Base-by-base conservation (phyloP, 1,139 yeast species). In the Protomyces arabidopsidicola region DNA sequence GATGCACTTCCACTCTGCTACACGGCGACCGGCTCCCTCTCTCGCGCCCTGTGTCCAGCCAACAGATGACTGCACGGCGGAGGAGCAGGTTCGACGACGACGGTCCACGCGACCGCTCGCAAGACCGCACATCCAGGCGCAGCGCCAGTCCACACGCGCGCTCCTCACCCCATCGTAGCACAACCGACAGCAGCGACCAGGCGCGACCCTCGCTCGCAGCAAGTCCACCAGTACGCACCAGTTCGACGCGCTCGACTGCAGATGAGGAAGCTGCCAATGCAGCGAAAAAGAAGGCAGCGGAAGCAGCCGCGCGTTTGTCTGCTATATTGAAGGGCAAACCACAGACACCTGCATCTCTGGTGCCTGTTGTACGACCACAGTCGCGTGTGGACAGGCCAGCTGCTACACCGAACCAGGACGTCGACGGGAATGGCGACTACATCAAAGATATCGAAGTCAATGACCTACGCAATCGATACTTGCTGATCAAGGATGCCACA, bases 391-490 rank as follows among this genome's bases (percentile, higher is more conserved):
- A 42, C 18, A 39, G 56, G 18, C 52, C 18, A 10, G 48, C 16
- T 18, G 24, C 55, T 2, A 51, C 52, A 24, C 62, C 56, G 39
- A 48, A 55, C 18, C 56, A 58, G 31, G 56, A 58, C 22, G 54
- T 58, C 27, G 53, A 58, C 20, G 56, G 42, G 48, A 45, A 58
- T n/a, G 62, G 62, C 14, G 34, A 51, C 4, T 58, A 52, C 22
- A 55, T 58, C 22, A 38, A 53, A 50, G 73, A 73, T 24, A 70
- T 76, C 60, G 77, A 75, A 31, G 76, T 76, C 60, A 76, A 76
- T 62, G 77, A 76, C 57, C 65, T 75, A 55, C 70, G 77, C 24
- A 76, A 75, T 70, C 72, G 76, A 60, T 76, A 75, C 64, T 67
- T 76, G 60, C 69, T 76, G 58, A 75, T 78, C 34, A 76, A 76